A percentile compares a stretch with the other conserved stretches of the same genome.
phyloP scores from a whole-genome alignment of 805 yeast species.

The Kodamaea lidongshanica region DNA sequence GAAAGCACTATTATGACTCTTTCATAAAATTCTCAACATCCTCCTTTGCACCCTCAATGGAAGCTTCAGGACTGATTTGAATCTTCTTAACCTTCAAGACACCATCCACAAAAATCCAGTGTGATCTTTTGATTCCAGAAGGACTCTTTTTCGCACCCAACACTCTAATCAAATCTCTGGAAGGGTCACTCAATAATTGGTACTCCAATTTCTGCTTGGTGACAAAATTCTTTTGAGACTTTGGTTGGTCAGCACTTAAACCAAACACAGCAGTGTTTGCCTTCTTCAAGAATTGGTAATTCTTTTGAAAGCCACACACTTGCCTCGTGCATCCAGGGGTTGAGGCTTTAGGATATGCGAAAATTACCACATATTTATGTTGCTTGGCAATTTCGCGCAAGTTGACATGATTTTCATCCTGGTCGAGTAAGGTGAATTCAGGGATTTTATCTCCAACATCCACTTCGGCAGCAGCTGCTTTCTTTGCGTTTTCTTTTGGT shows the following conservation, averaged over 20 bases:
- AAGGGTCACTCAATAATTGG: constrained; percentile 71
- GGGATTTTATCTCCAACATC: constrained; percentile 64
- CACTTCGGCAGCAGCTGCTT: constrained; percentile 15
- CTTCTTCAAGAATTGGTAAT: constrained; percentile 44
- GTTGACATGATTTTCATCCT: constrained; percentile 54
- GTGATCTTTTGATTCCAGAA: constrained; percentile 77
- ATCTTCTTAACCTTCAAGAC: constrained; percentile 49
- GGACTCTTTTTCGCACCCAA: constrained; percentile 84
- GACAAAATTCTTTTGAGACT: constrained; percentile 71
- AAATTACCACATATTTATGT: constrained; percentile 33
- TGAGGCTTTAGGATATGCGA: constrained; percentile 83
- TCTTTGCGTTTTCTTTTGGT: constrained; percentile 1
- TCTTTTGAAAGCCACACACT: constrained; percentile 80
- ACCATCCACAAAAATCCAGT: constrained; percentile 84
- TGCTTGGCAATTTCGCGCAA: constrained; percentile 25
- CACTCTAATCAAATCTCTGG: constrained; percentile 56
- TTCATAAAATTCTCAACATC: constrained; percentile 44
- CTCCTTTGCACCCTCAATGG: constrained; percentile 53
- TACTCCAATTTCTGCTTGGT: constrained; percentile 68
- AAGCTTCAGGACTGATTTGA: constrained; percentile 46
- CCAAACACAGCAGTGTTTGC: constrained; percentile 66
- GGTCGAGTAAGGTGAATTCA: constrained; percentile 55
- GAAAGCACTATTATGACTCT: too few species aligned
- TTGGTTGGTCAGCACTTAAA: constrained; percentile 73
- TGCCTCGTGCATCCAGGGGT: constrained; percentile 98